A percentile compares a stretch with the other conserved stretches of the same genome.
Conservation (phyloP, 495 filamentous ascomycete genomes). For the Aspergillus funiculosus region DNA sequence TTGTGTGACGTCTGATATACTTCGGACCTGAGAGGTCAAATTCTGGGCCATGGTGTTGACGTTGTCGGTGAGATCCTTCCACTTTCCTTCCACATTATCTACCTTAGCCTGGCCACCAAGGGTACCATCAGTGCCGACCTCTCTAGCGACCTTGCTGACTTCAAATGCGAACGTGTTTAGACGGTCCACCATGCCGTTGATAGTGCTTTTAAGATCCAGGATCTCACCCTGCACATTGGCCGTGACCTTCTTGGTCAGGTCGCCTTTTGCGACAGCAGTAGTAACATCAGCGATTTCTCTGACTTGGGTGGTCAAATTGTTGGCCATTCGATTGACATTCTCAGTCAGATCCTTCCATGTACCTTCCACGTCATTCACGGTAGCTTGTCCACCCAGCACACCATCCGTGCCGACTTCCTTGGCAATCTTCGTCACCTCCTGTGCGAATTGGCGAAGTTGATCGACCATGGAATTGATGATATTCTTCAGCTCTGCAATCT, state of each 20-base stretch:
- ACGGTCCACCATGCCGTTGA: conserved; percentile 98
- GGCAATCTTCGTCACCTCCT: conserved; percentile 96
- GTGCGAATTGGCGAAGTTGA: conserved; percentile 91
- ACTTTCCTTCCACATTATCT: conserved; percentile 96
- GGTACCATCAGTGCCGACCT: conserved; percentile 96
- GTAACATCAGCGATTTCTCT: conserved; percentile 98
- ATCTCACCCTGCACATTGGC: conserved; percentile 97
- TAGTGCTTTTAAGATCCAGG: conserved; percentile 88
- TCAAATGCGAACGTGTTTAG: conserved; percentile 96
- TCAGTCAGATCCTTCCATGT: conserved; percentile 97
- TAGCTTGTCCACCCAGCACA: conserved; percentile 90
- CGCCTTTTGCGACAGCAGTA: conserved; percentile 89
- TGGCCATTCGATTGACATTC: conserved; percentile 98
- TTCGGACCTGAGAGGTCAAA: conserved; percentile 88
- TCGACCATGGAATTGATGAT: conserved; percentile 99
- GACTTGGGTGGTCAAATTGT: conserved; percentile 96
- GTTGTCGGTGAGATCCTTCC: conserved; percentile 97
- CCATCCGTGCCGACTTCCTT: conserved; percentile 97
- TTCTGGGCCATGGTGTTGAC: conserved; percentile 87
- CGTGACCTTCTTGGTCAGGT: conserved; percentile 91
- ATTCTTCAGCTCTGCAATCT: conserved; percentile 90
- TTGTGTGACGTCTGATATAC: conserved; percentile 95
- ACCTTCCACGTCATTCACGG: conserved; percentile 94
- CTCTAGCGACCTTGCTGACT: conserved; percentile 96
- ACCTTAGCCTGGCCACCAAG: conserved; percentile 95